A percentile compares a stretch with the other conserved stretches of the same genome.
Conservation (phyloP, 2,329 filamentous ascomycete species). For the Botryotinia convoluta region DNA sequence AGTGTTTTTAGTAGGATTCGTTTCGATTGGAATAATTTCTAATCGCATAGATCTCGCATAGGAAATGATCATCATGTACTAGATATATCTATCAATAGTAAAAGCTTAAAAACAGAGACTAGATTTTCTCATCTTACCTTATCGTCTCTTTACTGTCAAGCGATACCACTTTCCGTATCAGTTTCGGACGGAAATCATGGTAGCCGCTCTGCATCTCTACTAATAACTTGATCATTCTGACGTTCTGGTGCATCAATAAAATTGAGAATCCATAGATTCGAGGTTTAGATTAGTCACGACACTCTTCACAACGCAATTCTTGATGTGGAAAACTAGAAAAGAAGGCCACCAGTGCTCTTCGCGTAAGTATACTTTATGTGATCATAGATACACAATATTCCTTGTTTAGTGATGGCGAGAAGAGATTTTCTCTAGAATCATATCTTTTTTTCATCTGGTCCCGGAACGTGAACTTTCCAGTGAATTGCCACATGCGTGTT, state of each 20-base stretch:
- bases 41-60: neutral
- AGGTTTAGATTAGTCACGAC: neutral
- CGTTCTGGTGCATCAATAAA: neutral
- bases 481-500: neutral
- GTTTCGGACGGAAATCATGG: too few relatives aligned
- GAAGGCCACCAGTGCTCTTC: too few relatives aligned
- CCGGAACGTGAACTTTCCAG: too few relatives aligned
- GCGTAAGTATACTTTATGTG: too few relatives aligned
- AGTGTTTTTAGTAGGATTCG: neutral
- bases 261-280: fast-evolving
- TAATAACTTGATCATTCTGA: neutral
- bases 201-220: neutral
- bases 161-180: neutral
- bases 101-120: too few relatives aligned
- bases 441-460: too few relatives aligned
- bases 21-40: neutral
- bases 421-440: too few relatives aligned
- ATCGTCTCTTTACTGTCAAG: neutral
- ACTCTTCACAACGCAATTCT: neutral
- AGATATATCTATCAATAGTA: neutral
- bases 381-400: too few relatives aligned
- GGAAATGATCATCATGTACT: neutral
- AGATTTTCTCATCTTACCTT: too few relatives aligned
- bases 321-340: too few relatives aligned
- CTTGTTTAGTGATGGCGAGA: too few relatives aligned